These are phyloP conservation scores for Asterionellopsis glacialis DNA, from an alignment of 108 stramenopile species.

Conservation along the genomic window DNA sequence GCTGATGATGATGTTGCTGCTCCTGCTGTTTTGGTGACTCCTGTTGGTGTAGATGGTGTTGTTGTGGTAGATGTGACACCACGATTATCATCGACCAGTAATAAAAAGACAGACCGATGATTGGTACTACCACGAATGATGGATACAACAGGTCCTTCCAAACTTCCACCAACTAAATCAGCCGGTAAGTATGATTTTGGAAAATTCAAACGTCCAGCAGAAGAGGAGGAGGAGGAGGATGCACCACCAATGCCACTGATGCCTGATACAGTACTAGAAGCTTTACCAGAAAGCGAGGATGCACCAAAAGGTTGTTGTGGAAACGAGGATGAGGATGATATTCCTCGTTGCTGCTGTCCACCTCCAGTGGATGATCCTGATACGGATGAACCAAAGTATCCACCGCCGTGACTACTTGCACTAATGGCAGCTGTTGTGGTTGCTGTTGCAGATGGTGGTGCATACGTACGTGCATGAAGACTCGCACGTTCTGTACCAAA, in stretches of 20 bases:
- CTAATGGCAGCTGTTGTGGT: not conserved
- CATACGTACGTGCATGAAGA: slow-evolving; percentile 62
- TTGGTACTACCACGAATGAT: slow-evolving; percentile 9
- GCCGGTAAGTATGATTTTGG: no score
- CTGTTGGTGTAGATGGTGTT: no score
- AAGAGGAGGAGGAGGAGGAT: slow-evolving; percentile 3
- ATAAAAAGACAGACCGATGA: slow-evolving; percentile 42
- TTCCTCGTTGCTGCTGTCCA: not conserved
- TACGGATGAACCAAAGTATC: no score
- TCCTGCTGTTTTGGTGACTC: no score
- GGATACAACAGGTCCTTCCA: slow-evolving; percentile 9
- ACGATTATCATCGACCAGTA: slow-evolving; percentile 76
- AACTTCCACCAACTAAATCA: slow-evolving; percentile 1
- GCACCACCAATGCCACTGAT: not conserved
- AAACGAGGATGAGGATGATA: no score
- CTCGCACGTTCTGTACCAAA: slow-evolving; percentile 78
- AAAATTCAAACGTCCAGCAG: not conserved
- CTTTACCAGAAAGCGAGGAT: no score
- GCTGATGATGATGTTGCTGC: no score
- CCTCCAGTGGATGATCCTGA: not conserved
- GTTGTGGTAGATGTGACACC: slow-evolving; percentile 15
- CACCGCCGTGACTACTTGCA: not conserved
- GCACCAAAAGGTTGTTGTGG: no score
- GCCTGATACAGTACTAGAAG: no score
- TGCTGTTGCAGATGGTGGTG: slow-evolving; percentile 5